phyloP scores from a whole-genome alignment of 129 eudicot genomes.

The Chrysanthemum makinoi region DNA sequence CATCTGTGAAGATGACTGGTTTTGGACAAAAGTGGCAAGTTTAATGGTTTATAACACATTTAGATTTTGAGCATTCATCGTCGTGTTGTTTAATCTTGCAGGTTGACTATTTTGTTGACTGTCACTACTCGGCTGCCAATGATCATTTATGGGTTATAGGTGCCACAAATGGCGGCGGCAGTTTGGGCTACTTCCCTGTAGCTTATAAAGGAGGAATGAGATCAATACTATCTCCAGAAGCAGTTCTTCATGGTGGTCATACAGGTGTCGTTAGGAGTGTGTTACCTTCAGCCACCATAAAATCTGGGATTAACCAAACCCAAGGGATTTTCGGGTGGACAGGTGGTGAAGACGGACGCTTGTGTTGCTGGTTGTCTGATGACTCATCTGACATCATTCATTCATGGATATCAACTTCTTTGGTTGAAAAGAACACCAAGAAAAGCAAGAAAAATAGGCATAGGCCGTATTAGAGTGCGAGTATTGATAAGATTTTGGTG shows the following conservation, averaged over 20 bases:
- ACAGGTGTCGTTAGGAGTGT: slow-evolving; percentile 74
- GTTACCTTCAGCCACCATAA: slow-evolving; percentile 45
- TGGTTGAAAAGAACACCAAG: slow-evolving; percentile 53
- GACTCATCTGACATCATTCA: slow-evolving; percentile 40
- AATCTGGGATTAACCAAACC: slow-evolving; percentile 34
- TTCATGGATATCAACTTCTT: slow-evolving; percentile 65
- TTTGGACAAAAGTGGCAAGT: not conserved
- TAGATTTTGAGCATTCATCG: not conserved
- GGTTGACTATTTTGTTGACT: slow-evolving; percentile 99
- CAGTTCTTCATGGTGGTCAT: slow-evolving; percentile 90
- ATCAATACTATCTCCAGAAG: slow-evolving; percentile 69
- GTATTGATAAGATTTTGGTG: slow-evolving; percentile 2
- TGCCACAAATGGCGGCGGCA: slow-evolving; percentile 88
- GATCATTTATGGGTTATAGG: slow-evolving; percentile 81
- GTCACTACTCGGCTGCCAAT: slow-evolving; percentile 69
- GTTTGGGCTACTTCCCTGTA: slow-evolving; percentile 89
- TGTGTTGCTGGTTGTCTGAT: slow-evolving; percentile 93
- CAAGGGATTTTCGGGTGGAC: slow-evolving; percentile 90
- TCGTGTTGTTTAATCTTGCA: slow-evolving; percentile 24
- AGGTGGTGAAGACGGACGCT: slow-evolving; percentile 93
- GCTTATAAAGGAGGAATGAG: slow-evolving; percentile 36
- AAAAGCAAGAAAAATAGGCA: slow-evolving; percentile 50
- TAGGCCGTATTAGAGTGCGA: slow-evolving; percentile 60
- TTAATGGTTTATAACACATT: not conserved
- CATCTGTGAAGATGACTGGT: not conserved